Conservation (phyloP, 2,329 filamentous ascomycete genomes). For the Dendryphion nanum region DNA sequence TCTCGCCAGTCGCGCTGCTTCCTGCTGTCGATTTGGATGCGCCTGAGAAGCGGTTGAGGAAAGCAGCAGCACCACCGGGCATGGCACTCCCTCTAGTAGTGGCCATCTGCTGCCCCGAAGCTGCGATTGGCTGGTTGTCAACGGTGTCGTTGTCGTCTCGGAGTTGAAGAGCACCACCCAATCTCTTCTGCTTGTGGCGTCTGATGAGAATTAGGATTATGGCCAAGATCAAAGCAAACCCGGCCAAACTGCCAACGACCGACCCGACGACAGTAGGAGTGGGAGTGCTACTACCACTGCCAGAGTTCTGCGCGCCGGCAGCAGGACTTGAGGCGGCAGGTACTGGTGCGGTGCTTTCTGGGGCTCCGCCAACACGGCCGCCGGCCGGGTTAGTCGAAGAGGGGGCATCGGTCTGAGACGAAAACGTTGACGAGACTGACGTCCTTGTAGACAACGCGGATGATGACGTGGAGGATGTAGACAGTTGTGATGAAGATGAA, state of each 20-base stretch:
- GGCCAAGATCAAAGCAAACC: conserved; percentile 51
- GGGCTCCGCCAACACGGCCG: conserved; percentile 11
- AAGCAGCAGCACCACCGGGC: conserved; percentile 34
- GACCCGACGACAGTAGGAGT: conserved; percentile 60
- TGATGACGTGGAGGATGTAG: conserved; percentile 9
- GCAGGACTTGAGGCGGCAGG: conserved; percentile 7
- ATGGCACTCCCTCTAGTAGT: conserved; percentile 40
- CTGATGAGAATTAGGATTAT: conserved; percentile 54
- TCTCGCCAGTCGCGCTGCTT: conserved; percentile 39
- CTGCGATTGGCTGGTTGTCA: conserved; percentile 16
- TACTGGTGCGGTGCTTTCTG: conserved; percentile 15
- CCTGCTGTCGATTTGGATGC: conserved; percentile 37
- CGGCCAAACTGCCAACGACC: conserved; percentile 62
- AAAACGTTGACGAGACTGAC: conserved; percentile 12
- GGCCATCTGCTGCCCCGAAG: conserved; percentile 39
- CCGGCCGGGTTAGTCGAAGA: conserved; percentile 9
- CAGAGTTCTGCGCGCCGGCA: conserved; percentile 4
- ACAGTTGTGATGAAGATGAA: conserved; percentile 9
- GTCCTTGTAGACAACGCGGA: conserved; percentile 11
- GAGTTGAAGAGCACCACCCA: conserved; percentile 29
- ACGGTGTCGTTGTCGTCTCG: conserved; percentile 24
- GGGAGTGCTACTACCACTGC: conserved; percentile 17
- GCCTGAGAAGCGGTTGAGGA: conserved; percentile 40
- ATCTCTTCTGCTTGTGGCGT: conserved; percentile 46
- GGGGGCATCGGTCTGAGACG: conserved; percentile 11